Evolutionary conservation across 371 early-diverging fungal species (phyloP), one percentile per base, ranked within the genome.

Genomic region (Encephalitozoon hellem): DNA sequence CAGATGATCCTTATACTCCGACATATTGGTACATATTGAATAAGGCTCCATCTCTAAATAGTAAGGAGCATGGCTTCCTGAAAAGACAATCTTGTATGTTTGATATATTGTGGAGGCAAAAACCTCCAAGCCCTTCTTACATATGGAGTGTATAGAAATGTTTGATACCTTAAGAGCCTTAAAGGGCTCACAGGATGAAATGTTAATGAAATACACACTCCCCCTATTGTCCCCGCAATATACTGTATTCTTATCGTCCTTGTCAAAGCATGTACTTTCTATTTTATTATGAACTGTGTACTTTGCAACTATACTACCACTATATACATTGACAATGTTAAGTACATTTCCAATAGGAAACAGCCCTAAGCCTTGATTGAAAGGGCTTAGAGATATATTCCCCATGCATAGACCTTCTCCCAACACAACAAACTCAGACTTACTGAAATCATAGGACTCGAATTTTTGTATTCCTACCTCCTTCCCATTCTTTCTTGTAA

Each of bases 211-310:
- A 30, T 66, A 38, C 23, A 80, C n/a, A 38, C 18, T 39, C 12
- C 81, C 81, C n/a, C 23, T 59, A 38, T 70, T 55, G 67, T 77
- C 77, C 26, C 67, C 77, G 0, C 51, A 39, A 70, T 69, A 70
- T 25, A 80, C 26, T 67, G 52, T 38, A 64, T 74, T 53, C 47
- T 71, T 72, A 43, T 70, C 47, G 9, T 55, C 42, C 18, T 11
- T 30, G 51, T 77, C 64, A 67, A 69, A 70, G 34, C 43, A 39
- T 2, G 74, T 12, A 12, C 64, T 52, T 34, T 65, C 47, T 43
- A 80, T 67, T 41, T 25, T 45, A 18, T 66, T 67, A 9, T 77
- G 2, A 8, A 55, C 28, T 1, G 1, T 54, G 26, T 45, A 42
- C 28, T 23, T 68, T 18, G 11, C 38, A 26, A 77, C 47, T 18